These are phyloP conservation scores for Globisporangium cystogenes DNA, from an alignment of 352 stramenopile species.

Conservation along the genomic window DNA sequence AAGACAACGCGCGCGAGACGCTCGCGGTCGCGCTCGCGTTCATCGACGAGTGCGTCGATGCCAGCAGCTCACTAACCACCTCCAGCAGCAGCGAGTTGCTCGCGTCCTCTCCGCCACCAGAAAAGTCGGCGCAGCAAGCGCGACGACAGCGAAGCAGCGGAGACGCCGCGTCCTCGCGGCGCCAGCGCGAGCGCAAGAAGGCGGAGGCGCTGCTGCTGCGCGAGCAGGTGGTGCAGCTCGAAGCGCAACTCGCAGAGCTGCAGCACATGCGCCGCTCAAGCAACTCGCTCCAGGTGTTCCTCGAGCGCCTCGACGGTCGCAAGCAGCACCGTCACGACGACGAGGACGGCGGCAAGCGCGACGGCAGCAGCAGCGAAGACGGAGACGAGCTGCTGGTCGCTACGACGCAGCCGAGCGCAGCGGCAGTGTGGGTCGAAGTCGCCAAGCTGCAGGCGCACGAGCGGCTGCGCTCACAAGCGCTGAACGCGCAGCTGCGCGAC, in stretches of 20 bases:
- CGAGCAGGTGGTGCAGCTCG: constrained; percentile 2
- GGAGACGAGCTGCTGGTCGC: constrained; percentile 1
- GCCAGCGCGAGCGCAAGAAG: constrained; percentile 6
- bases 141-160: background rate
- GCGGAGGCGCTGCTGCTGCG: background rate
- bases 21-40: constrained; percentile 35
- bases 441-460: constrained; percentile 32
- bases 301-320: background rate
- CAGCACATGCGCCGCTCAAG: background rate
- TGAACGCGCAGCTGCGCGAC: constrained; percentile 36
- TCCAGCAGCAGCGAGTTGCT: background rate
- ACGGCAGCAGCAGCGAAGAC: background rate
- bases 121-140: too few species aligned
- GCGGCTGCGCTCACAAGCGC: constrained; percentile 25
- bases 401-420: background rate
- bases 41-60: constrained; percentile 23
- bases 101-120: background rate
- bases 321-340: background rate
- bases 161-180: background rate
- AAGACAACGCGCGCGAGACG: constrained; percentile 16
- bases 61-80: too few species aligned
- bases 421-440: constrained; percentile 30
- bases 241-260: constrained; percentile 1
- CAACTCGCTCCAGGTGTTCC: constrained; percentile 2
- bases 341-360: background rate